Evolutionary conservation across 2,329 filamentous ascomycete genomes (phyloP).

Genomic region (Calonectria honghensis): DNA sequence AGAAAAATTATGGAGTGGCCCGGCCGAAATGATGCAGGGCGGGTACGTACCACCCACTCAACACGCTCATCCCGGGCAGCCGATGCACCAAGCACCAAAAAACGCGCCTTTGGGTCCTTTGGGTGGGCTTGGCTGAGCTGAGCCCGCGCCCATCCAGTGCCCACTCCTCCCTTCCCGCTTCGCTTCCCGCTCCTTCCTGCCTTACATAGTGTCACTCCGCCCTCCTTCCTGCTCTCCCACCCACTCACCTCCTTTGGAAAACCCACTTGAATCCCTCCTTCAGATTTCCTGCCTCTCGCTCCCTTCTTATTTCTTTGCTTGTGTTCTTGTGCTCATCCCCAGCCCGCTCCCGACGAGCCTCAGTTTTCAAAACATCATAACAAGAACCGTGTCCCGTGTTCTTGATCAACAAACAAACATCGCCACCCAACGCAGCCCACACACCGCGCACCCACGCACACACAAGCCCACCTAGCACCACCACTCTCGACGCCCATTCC

Average conservation of each 20-base stretch:
- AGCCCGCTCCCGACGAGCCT: conserved; percentile 37
- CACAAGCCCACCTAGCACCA: not conserved
- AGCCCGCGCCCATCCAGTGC: conserved; percentile 26
- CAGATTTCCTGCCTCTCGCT: conserved; percentile 30
- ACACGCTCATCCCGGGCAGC: conserved; percentile 39
- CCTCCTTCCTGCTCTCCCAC: conserved; percentile 33
- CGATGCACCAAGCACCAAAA: conserved; percentile 41
- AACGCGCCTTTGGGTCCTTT: conserved; percentile 35
- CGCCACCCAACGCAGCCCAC: conserved; percentile 26
- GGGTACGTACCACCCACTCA: conserved; percentile 36
- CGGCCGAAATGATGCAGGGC: conserved; percentile 23
- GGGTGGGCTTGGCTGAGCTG: conserved; percentile 35
- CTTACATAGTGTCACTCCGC: conserved; percentile 31
- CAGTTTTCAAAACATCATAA: conserved; percentile 25
- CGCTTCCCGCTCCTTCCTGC: conserved; percentile 28
- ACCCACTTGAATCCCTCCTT: conserved; percentile 35
- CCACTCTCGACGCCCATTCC: not conserved
- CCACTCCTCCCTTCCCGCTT: conserved; percentile 32
- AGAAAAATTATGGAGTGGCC: conserved; percentile 3
- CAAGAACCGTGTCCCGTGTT: conserved; percentile 29
- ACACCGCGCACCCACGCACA: conserved; percentile 5
- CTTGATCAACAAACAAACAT: conserved; percentile 40
- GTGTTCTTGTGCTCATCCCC: conserved; percentile 14
- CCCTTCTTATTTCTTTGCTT: conserved; percentile 30
- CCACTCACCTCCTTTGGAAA: conserved; percentile 38